These are phyloP conservation scores for Trichoderma sp. DNA, from an alignment of 2,329 filamentous ascomycete species.

Conservation along the genomic window DNA sequence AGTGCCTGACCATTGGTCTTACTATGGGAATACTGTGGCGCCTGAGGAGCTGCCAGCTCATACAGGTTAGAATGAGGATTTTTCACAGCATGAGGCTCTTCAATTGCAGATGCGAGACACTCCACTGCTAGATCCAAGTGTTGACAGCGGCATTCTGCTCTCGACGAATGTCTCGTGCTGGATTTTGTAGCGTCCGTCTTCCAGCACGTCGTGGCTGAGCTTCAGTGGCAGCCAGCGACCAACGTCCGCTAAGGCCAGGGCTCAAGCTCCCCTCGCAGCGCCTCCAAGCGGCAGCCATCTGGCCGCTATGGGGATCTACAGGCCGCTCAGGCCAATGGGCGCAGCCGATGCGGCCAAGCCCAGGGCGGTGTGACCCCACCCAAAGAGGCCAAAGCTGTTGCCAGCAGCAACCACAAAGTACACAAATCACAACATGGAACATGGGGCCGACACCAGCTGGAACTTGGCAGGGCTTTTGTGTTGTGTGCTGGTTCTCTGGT, in stretches of 20 bases:
- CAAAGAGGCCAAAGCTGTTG: slow-evolving; percentile 20
- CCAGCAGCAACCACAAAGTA: slow-evolving; percentile 29
- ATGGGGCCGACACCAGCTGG: slow-evolving; percentile 5
- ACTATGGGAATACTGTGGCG: not conserved
- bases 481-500: no score
- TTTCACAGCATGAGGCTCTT: not conserved
- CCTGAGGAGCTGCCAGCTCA: not conserved
- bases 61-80: not conserved
- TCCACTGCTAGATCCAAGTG: not conserved
- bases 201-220: slow-evolving; percentile 1
- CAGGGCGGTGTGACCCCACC: slow-evolving; percentile 25
- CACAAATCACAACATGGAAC: slow-evolving; percentile 27
- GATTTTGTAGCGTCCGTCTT: not conserved
- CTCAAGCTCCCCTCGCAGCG: slow-evolving; percentile 15
- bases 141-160: not conserved
- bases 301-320: slow-evolving; percentile 5
- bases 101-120: not conserved
- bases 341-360: not conserved
- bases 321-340: not conserved
- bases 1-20: not conserved
- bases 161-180: not conserved
- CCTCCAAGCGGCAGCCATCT: slow-evolving; percentile 13
- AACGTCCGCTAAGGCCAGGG: slow-evolving; percentile 9
- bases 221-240: slow-evolving; percentile 12
- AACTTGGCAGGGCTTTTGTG: slow-evolving; percentile 11